phyloP scores from a whole-genome alignment of 2,329 filamentous ascomycete genomes.

The Amphichorda felina region DNA sequence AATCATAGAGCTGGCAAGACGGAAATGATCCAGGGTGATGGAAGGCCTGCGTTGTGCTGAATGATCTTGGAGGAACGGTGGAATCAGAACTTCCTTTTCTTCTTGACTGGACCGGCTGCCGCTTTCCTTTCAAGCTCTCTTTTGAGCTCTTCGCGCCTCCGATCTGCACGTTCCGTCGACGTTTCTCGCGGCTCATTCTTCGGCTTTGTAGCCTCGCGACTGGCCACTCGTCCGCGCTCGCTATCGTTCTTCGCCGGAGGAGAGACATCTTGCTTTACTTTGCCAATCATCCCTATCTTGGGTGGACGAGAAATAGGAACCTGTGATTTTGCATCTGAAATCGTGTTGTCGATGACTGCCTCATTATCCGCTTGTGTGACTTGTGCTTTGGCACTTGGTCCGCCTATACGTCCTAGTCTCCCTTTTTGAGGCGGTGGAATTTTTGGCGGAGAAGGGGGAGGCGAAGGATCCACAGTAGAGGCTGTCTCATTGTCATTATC shows the following conservation, averaged over 20 bases:
- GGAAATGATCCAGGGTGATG: no score
- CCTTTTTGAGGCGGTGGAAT: constrained; percentile 10
- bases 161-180: constrained; percentile 32
- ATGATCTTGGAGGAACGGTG: background rate
- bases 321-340: background rate
- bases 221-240: constrained; percentile 9
- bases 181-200: constrained; percentile 25
- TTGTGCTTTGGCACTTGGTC: constrained; percentile 5
- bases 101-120: constrained; percentile 36
- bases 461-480: constrained; percentile 21
- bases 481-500: constrained; percentile 23
- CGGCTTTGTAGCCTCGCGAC: constrained; percentile 1
- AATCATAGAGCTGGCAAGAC: no score
- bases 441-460: constrained; percentile 10
- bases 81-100: constrained; percentile 40
- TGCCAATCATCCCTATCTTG: constrained; percentile 23
- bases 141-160: constrained; percentile 38
- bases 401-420: constrained; percentile 29
- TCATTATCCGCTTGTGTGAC: no score
- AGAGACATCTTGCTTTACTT: constrained; percentile 10
- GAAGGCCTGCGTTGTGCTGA: no score
- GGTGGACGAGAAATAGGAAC: constrained; percentile 2
- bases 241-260: no score
- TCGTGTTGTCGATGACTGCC: no score
- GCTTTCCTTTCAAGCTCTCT: constrained; percentile 36